These are phyloP conservation scores for Nakataea oryzae DNA, from an alignment of 2,329 filamentous ascomycete genomes.

Conservation along the genomic window DNA sequence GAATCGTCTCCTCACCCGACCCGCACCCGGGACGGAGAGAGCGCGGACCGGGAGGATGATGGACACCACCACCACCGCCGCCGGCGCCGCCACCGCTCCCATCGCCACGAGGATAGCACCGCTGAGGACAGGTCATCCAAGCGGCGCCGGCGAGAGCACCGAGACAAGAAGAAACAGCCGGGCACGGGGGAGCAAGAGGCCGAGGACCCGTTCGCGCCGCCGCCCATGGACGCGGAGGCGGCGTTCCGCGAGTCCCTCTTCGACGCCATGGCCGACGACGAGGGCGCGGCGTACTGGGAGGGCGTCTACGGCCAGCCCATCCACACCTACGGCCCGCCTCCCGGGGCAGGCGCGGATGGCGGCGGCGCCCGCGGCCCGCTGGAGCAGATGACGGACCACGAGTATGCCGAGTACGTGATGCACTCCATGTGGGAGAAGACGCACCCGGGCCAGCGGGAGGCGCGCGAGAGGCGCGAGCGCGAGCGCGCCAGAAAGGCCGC, in stretches of 20 bases:
- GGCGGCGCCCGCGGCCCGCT: too few species aligned
- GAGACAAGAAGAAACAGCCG: neutral
- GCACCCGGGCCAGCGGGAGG: slow-evolving; percentile 71
- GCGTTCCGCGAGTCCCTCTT: slow-evolving; percentile 93
- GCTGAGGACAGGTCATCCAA: neutral
- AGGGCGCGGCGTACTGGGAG: slow-evolving; percentile 92
- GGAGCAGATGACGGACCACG: slow-evolving; percentile 83
- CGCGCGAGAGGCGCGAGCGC: slow-evolving; percentile 52
- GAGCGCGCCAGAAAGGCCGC: slow-evolving; percentile 21
- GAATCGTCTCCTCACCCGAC: slow-evolving; percentile 15
- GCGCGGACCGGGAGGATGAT: slow-evolving; percentile 10
- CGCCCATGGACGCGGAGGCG: slow-evolving; percentile 51
- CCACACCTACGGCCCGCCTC: slow-evolving; percentile 51
- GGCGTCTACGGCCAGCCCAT: slow-evolving; percentile 93
- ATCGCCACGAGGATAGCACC: neutral
- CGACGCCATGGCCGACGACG: slow-evolving; percentile 93
- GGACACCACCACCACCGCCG: slow-evolving; percentile 10
- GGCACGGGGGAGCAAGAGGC: neutral
- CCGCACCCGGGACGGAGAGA: slow-evolving; percentile 15
- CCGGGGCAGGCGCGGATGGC: slow-evolving; percentile 26
- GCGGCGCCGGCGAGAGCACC: neutral
- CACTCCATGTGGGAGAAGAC: slow-evolving; percentile 93
- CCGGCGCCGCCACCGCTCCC: neutral
- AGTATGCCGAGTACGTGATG: slow-evolving; percentile 80
- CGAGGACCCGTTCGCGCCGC: slow-evolving; percentile 31